phyloP scores from a whole-genome alignment of 108 stramenopile genomes.

The Cyclotella choctawhatcheeana region DNA sequence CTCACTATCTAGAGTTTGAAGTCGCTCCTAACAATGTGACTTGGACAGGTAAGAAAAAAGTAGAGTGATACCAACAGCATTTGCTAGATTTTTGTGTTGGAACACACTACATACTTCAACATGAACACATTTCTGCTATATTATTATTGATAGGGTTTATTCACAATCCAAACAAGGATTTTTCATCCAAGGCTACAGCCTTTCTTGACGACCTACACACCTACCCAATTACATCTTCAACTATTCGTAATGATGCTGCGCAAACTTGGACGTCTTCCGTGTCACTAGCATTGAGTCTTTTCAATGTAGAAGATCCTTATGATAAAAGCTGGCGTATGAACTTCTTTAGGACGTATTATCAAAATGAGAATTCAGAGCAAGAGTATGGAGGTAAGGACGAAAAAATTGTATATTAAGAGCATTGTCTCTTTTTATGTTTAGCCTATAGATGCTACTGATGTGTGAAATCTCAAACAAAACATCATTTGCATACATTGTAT shows the following conservation, averaged over 20 bases:
- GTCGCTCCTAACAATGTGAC: not conserved
- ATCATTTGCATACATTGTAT: not conserved
- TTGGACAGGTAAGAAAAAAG: not conserved
- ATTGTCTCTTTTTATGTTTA: no score
- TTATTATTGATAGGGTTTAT: no score
- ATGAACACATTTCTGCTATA: no score
- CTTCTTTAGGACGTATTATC: constrained; percentile 3
- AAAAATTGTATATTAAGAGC: no score
- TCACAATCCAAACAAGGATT: constrained; percentile 6
- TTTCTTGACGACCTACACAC: constrained; percentile 6
- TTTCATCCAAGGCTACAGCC: not conserved
- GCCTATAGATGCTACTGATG: not conserved
- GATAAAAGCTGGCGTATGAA: not conserved
- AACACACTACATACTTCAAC: no score
- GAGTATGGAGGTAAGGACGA: not conserved
- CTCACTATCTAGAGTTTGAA: constrained; percentile 9
- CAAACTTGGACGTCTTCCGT: not conserved
- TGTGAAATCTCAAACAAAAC: not conserved
- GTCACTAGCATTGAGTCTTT: not conserved
- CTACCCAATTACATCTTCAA: constrained; percentile 1
- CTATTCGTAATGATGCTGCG: not conserved
- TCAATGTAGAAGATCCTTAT: not conserved
- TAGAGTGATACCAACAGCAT: no score
- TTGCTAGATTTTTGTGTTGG: no score
- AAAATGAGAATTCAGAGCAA: not conserved